Evolutionary conservation across 2,329 filamentous ascomycete genomes (phyloP).

Genomic region (Cercospora janseana): DNA sequence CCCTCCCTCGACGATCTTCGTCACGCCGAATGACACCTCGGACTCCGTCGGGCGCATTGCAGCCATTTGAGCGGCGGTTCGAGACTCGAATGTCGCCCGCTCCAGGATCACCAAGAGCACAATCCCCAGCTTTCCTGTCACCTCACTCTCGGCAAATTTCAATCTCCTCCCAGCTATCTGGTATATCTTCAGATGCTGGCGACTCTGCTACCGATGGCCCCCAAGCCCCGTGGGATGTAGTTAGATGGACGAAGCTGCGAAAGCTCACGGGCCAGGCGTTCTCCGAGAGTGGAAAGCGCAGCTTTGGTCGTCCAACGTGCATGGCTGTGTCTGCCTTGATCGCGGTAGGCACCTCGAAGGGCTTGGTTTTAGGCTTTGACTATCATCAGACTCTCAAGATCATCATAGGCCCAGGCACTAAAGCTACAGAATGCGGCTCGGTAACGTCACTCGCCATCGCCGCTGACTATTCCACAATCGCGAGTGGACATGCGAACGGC

Average conservation of each 20-base stretch:
- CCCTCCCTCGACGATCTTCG: constrained; percentile 34
- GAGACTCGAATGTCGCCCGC: constrained; percentile 77
- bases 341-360: constrained; percentile 88
- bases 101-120: constrained; percentile 63
- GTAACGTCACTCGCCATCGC: constrained; percentile 87
- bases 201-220: constrained; percentile 47
- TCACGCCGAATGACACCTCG: constrained; percentile 62
- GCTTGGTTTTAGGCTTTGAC: constrained; percentile 92
- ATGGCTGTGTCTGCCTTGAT: constrained; percentile 84
- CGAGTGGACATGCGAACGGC: constrained; percentile 83
- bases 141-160: constrained; percentile 68
- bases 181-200: constrained; percentile 67
- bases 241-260: constrained; percentile 89
- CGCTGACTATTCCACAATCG: constrained; percentile 88
- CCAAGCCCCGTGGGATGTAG: constrained; percentile 90
- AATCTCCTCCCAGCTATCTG: constrained; percentile 51
- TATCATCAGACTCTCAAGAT: constrained; percentile 93
- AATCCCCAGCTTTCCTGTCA: constrained; percentile 75
- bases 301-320: constrained; percentile 88
- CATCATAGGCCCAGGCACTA: constrained; percentile 90
- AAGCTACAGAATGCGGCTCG: constrained; percentile 86
- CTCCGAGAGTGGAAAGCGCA: constrained; percentile 86
- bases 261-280: constrained; percentile 89
- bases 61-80: constrained; percentile 93
- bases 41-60: constrained; percentile 74